phyloP scores from a whole-genome alignment of 148 eudicot genomes.

The Camellia lanceoleosa region DNA sequence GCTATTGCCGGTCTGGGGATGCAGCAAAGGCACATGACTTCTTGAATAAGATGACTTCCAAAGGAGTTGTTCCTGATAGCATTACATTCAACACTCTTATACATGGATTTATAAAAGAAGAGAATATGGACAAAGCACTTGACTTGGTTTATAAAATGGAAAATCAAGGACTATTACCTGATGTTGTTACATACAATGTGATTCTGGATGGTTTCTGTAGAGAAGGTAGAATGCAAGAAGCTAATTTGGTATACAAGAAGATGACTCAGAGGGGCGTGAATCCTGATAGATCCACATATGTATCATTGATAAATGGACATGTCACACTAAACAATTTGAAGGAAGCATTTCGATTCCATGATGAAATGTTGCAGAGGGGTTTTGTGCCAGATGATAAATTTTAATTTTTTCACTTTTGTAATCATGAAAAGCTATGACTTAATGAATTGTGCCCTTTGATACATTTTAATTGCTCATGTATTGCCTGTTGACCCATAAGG shows the following conservation, averaged over 20 bases:
- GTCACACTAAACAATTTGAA: constrained; percentile 62
- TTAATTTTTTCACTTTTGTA: constrained; percentile 19
- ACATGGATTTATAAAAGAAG: constrained; percentile 65
- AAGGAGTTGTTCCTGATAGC: constrained; percentile 50
- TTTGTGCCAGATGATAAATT: constrained; percentile 80
- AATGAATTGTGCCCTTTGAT: background rate
- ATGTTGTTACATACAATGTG: constrained; percentile 61
- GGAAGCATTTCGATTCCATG: constrained; percentile 74
- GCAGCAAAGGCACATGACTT: constrained; percentile 43
- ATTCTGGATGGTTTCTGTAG: constrained; percentile 61
- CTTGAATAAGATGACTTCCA: constrained; percentile 31
- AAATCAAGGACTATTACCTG: constrained; percentile 55
- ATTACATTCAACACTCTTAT: constrained; percentile 74
- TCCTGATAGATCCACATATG: constrained; percentile 64
- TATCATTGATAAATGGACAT: constrained; percentile 56
- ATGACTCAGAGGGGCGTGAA: constrained; percentile 54
- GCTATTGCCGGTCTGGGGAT: constrained; percentile 56
- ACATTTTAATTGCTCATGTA: background rate
- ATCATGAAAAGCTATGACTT: background rate
- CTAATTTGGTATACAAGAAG: constrained; percentile 45
- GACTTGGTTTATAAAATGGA: constrained; percentile 60
- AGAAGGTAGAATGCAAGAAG: constrained; percentile 71
- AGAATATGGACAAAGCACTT: constrained; percentile 56
- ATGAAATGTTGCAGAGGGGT: constrained; percentile 78
- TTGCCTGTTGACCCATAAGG: background rate